Conservation (phyloP, 164 flowering plant species). For the Macadamia tetraphylla region DNA sequence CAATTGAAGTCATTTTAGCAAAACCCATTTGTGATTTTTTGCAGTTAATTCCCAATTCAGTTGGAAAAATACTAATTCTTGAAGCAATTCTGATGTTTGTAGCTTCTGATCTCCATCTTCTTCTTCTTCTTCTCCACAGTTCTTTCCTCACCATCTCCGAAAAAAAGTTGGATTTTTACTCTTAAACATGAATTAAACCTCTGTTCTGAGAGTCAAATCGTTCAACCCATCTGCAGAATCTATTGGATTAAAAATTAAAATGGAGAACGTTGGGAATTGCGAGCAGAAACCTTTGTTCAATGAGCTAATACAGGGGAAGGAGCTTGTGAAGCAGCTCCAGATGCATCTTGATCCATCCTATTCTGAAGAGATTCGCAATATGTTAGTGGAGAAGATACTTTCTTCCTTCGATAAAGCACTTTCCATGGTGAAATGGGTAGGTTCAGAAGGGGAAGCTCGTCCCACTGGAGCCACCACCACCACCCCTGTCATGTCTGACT, state of each 20-base stretch:
- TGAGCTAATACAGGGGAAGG: constrained; percentile 53
- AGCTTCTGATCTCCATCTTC: no score
- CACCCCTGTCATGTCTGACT: constrained; percentile 19
- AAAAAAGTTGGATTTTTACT: not conserved
- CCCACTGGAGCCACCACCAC: not conserved
- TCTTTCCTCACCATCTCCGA: not conserved
- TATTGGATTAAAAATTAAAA: not conserved
- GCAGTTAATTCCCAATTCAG: no score
- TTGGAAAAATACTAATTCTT: no score
- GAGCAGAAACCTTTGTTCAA: constrained; percentile 33
- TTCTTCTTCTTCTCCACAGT: no score
- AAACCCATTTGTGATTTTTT: no score
- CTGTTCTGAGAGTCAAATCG: no score
- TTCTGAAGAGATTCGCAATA: constrained; percentile 20
- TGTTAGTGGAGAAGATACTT: constrained; percentile 32
- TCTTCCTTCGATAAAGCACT: constrained; percentile 41
- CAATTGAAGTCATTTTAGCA: not conserved
- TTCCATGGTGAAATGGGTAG: constrained; percentile 24
- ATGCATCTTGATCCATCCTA: constrained; percentile 33
- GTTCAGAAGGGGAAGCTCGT: not conserved
- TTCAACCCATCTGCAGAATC: no score
- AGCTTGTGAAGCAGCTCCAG: constrained; percentile 42
- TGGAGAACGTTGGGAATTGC: constrained; percentile 31
- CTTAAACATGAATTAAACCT: not conserved
- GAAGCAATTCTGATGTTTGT: not conserved